These are phyloP conservation scores for Bondarzewia mesenterica DNA, from an alignment of 1,284 basidiomycete genomes.

Conservation along the genomic window DNA sequence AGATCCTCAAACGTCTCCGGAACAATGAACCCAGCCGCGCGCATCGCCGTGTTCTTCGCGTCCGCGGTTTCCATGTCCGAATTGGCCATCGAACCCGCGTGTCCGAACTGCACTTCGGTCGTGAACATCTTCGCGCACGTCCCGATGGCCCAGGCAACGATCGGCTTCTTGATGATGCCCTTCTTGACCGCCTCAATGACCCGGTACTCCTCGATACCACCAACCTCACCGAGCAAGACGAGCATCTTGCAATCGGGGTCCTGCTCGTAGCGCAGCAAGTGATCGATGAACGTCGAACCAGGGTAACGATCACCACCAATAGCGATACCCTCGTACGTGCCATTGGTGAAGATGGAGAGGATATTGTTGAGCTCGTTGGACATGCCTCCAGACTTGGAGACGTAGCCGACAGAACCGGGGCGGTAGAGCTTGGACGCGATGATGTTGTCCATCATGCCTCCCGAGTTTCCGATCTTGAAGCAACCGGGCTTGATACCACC, in stretches of 20 bases:
- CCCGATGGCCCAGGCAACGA: slow-evolving; percentile 98
- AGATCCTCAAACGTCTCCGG: slow-evolving; percentile 98
- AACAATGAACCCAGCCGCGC: slow-evolving; percentile 91
- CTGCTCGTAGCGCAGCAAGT: slow-evolving; percentile 93
- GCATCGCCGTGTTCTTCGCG: slow-evolving; percentile 96
- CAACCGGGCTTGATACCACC: slow-evolving; percentile 99
- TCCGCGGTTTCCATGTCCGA: slow-evolving; percentile 96
- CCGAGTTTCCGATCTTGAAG: slow-evolving; percentile 99
- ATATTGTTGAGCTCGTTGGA: slow-evolving; percentile 99
- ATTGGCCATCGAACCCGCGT: slow-evolving; percentile 98
- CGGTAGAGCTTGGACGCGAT: slow-evolving; percentile 98
- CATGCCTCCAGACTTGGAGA: slow-evolving; percentile 99
- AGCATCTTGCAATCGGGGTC: slow-evolving; percentile 99
- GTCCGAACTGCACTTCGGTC: slow-evolving; percentile 98
- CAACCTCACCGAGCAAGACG: slow-evolving; percentile 96
- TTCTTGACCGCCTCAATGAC: slow-evolving; percentile 97
- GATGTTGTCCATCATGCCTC: slow-evolving; percentile 99
- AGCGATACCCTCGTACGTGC: slow-evolving; percentile 99
- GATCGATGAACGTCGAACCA: slow-evolving; percentile 98
- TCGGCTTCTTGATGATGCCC: slow-evolving; percentile 94
- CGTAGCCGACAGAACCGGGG: slow-evolving; percentile 94
- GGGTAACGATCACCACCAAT: slow-evolving; percentile 99
- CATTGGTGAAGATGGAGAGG: slow-evolving; percentile 94
- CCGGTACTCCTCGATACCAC: slow-evolving; percentile 98
- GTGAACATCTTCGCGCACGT: slow-evolving; percentile 99